Conservation (phyloP, 352 stramenopile species). For the Stramenopiles sp. region DNA sequence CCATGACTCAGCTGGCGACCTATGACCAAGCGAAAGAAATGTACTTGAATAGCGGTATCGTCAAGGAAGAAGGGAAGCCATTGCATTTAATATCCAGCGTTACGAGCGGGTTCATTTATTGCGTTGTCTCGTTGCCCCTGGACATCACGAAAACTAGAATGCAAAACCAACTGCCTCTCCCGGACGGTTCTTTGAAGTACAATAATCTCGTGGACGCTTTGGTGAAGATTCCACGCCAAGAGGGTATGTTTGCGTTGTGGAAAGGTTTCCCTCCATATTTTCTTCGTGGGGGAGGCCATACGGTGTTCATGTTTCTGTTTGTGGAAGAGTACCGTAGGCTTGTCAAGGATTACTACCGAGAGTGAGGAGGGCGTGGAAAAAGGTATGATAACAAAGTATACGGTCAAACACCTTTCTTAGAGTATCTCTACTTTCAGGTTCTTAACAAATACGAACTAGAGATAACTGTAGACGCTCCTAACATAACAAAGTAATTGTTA, state of each 20-base stretch:
- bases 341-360: conserved; percentile 19
- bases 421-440: no score
- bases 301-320: conserved; percentile 28
- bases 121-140: conserved; percentile 91
- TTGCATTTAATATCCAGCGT: conserved; percentile 67
- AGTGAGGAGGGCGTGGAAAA: no score
- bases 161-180: conserved; percentile 87
- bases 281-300: conserved; percentile 38
- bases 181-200: conserved; percentile 72
- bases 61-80: neutral
- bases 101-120: conserved; percentile 88
- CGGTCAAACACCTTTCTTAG: no score
- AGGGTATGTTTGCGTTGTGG: conserved; percentile 85
- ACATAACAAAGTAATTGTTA: no score
- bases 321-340: conserved; percentile 24
- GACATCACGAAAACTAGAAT: conserved; percentile 95
- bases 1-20: conserved; percentile 97
- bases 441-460: no score
- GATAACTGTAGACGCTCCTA: no score
- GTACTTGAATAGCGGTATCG: conserved; percentile 26
- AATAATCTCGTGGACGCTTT: conserved; percentile 80
- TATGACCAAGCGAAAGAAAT: conserved; percentile 94
- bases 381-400: no score
- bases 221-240: conserved; percentile 73
- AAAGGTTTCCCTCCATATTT: conserved; percentile 95